Evolutionary conservation across 169 alveolate species (phyloP).

Genomic region (Eimeria falciformis): DNA sequence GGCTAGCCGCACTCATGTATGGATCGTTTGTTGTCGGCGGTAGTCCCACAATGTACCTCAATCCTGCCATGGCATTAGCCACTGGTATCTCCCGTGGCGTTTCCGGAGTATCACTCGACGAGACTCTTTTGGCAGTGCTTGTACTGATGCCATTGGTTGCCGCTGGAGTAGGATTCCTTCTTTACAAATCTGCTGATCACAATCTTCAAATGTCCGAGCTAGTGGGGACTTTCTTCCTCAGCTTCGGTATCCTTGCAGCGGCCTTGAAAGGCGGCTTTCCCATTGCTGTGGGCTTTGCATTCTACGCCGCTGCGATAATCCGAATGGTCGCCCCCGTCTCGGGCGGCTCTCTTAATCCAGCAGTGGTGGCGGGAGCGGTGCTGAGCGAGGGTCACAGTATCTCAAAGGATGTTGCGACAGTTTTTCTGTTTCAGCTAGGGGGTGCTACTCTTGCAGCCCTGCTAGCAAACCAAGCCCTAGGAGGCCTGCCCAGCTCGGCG

Average conservation of each 20-base stretch:
- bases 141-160: slow-evolving; percentile 3
- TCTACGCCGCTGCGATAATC: slow-evolving; percentile 12
- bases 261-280: slow-evolving; percentile 4
- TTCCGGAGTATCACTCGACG: slow-evolving; percentile 4
- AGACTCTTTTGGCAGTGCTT: background rate
- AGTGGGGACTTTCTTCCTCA: slow-evolving; percentile 42
- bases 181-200: background rate
- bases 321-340: slow-evolving; percentile 20
- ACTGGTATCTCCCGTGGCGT: background rate
- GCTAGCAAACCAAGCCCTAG: background rate
- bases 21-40: slow-evolving; percentile 8
- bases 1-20: slow-evolving; percentile 42
- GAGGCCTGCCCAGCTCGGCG: background rate
- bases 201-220: slow-evolving; percentile 4
- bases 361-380: slow-evolving; percentile 25
- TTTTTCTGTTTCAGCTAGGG: slow-evolving; percentile 11
- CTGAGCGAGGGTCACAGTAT: slow-evolving; percentile 37
- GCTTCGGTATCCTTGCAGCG: slow-evolving; percentile 33
- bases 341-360: slow-evolving; percentile 26
- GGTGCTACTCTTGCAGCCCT: slow-evolving; percentile 18
- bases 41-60: background rate
- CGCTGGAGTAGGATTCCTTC: background rate
- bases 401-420: background rate
- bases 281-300: slow-evolving; percentile 25
- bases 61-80: slow-evolving; percentile 39